phyloP scores from a whole-genome alignment of 805 yeast species.

The Starmerella kuoi region DNA sequence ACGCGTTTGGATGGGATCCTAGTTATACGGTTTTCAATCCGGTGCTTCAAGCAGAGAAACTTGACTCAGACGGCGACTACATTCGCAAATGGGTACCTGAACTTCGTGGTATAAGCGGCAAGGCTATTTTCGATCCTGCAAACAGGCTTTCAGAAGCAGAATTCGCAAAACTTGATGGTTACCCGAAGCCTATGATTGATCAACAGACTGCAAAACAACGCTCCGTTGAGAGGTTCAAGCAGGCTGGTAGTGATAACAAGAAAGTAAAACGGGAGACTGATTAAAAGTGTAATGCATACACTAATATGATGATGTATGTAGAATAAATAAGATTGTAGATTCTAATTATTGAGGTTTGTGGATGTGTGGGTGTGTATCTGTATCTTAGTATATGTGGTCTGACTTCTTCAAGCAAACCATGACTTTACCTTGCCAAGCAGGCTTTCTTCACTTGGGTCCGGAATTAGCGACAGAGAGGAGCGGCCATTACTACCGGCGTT shows the following conservation, averaged over 20 bases:
- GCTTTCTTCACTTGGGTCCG: background rate
- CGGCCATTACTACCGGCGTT: background rate
- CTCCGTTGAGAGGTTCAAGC: conserved; percentile 13
- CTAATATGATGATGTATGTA: too few species aligned
- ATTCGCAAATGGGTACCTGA: conserved; percentile 43
- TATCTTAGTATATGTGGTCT: too few species aligned
- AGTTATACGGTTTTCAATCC: conserved; percentile 47
- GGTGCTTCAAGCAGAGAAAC: conserved; percentile 37
- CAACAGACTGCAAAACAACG: conserved; percentile 10
- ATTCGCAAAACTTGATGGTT: conserved; percentile 14
- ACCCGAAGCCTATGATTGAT: conserved; percentile 17
- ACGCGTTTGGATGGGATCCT: conserved; percentile 53
- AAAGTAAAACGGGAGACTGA: background rate
- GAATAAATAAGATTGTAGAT: too few species aligned
- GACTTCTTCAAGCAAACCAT: too few species aligned
- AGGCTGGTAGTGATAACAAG: conserved; percentile 2
- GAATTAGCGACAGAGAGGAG: background rate
- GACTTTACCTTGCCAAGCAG: background rate
- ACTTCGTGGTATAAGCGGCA: conserved; percentile 27
- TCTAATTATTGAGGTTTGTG: too few species aligned
- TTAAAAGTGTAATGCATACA: too few species aligned
- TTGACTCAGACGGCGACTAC: conserved; percentile 38
- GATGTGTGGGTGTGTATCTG: too few species aligned
- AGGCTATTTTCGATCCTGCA: conserved; percentile 32
- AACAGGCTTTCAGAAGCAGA: conserved; percentile 14